Evolutionary conservation across 192 early-diverging fungal genomes (phyloP), one percentile per base, ranked within the genome.

Genomic region (Diversispora eburnea): DNA sequence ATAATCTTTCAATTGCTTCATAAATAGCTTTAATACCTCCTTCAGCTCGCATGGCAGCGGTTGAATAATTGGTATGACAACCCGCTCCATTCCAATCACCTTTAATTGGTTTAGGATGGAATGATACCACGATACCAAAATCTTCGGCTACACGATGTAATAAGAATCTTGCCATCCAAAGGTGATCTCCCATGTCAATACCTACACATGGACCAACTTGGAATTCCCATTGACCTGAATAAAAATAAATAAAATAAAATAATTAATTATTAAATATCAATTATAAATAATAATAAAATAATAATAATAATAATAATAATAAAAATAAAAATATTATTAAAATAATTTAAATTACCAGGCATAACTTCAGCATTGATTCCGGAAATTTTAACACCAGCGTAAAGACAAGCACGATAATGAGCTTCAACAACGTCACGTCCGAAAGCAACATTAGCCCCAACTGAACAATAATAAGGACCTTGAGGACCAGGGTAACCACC

Each of bases 61-160:
- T 86, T 47, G 84, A 86, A 72, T 77, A 82, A 73, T 86, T 86
- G 5, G 85, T 86, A 33, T 86, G 84, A 66, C 84, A 83, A 62
- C 85, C 85, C n/a, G 85, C 84, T 62, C 85, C 85, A 19, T 86
- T 86, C 85, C 85, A 86, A 52, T 86, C 85, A 68, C 85, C 85
- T 49, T 81, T 82, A 59, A 86, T 81, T 74, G 85, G 85, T 77
- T 86, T 86, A 47, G 85, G 85, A 78, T 85, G 82, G 55, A 86
- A 83, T 4, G 82, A 82, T 25, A 86, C 85, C 3, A 77, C 74
- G 52, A 86, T 72, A 62, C 81, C 83, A 77, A 86, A 86, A 81
- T 86, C 85, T 81, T 86, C 85, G 17, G 85, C 77, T 10, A 86
- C 85, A 58, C 85, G 84, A 20, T 84, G 67, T 20, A 86, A 63